phyloP scores from a whole-genome alignment of 257 asterid genomes.

The Rauvolfia tetraphylla region DNA sequence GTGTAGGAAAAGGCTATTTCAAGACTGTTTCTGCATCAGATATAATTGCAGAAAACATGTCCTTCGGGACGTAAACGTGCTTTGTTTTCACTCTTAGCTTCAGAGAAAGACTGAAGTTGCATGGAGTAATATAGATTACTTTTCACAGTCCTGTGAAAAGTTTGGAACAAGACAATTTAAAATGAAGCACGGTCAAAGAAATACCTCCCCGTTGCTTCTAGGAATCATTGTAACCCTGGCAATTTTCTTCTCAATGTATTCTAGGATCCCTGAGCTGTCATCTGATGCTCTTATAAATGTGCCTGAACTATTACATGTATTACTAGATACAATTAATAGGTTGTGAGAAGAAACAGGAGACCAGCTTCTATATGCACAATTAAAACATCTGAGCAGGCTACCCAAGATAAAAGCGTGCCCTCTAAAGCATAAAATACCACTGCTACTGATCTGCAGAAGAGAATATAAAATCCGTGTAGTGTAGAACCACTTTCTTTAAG shows the following conservation, averaged over 20 bases:
- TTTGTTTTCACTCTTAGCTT: background rate
- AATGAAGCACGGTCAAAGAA: background rate
- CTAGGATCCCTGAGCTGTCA: conserved; percentile 65
- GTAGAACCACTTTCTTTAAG: too few species aligned
- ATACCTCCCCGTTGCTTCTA: conserved; percentile 67
- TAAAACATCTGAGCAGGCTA: background rate
- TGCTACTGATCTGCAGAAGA: too few species aligned
- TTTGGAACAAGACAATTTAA: background rate
- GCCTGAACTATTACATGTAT: conserved; percentile 52
- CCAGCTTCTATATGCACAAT: background rate
- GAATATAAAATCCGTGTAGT: too few species aligned
- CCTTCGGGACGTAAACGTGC: background rate
- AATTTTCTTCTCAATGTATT: conserved; percentile 63
- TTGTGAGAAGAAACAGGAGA: background rate
- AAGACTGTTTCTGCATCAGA: background rate
- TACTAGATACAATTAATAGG: background rate
- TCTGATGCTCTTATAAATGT: conserved; percentile 68
- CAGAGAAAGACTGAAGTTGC: background rate
- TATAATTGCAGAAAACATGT: conserved; percentile 1
- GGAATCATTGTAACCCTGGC: conserved; percentile 73
- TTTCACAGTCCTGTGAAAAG: background rate
- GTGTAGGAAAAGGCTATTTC: background rate
- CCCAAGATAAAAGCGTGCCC: background rate
- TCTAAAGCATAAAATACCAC: too few species aligned
- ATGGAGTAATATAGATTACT: background rate